phyloP scores from a whole-genome alignment of 805 yeast genomes.

The Cyberlindnera mississippiensis region DNA sequence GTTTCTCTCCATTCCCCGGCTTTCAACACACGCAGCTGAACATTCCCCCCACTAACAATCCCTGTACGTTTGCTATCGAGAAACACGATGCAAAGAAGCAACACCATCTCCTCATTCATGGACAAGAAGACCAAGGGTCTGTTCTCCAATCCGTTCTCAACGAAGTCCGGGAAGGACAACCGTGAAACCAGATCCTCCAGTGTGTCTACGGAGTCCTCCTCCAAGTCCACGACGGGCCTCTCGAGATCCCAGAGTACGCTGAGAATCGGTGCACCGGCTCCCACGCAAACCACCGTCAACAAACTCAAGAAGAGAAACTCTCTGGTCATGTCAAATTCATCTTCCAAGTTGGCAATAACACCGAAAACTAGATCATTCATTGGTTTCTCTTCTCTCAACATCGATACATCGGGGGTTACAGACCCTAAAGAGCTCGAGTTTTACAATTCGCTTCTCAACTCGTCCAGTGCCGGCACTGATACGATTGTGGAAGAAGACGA shows the following conservation, averaged over 20 bases:
- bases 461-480: neutral
- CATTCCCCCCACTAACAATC: too few relatives aligned
- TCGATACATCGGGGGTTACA: constrained; percentile 8
- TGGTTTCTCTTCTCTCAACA: constrained; percentile 8
- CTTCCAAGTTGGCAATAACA: neutral
- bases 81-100: constrained; percentile 10
- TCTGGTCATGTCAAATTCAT: constrained; percentile 1
- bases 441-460: constrained; percentile 11
- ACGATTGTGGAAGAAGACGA: constrained; percentile 8
- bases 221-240: neutral
- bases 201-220: neutral
- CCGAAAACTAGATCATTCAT: constrained; percentile 16
- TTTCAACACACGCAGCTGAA: too few relatives aligned
- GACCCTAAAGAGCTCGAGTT: constrained; percentile 25
- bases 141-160: constrained; percentile 10
- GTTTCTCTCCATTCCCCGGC: too few relatives aligned
- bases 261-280: neutral
- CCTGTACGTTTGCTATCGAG: neutral
- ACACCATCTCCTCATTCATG: constrained; percentile 5
- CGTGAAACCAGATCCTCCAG: neutral
- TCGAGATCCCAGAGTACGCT: constrained; percentile 4
- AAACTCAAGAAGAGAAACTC: constrained; percentile 7
- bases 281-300: neutral
- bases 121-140: constrained; percentile 5
- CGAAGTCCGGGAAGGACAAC: neutral